Evolutionary conservation across 495 filamentous ascomycete genomes (phyloP).

Genomic region (Endocarpon pusillum): DNA sequence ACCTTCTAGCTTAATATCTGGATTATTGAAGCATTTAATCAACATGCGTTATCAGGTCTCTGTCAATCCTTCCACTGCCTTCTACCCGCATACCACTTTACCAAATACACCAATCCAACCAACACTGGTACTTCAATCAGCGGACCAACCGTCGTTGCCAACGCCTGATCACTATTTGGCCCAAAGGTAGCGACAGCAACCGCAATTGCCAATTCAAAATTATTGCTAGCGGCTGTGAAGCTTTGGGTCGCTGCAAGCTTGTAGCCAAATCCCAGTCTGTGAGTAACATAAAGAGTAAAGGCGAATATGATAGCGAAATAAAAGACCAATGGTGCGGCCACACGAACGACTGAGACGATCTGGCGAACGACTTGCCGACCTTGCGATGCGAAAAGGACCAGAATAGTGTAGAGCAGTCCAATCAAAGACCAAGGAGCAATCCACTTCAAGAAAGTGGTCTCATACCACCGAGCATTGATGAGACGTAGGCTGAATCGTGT

Average conservation of each 20-base stretch:
- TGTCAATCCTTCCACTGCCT: slow-evolving; percentile 38
- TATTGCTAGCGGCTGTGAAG: slow-evolving; percentile 90
- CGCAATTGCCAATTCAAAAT: slow-evolving; percentile 87
- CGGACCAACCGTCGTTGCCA: slow-evolving; percentile 82
- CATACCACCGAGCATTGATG: slow-evolving; percentile 41
- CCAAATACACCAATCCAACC: slow-evolving; percentile 62
- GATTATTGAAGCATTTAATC: too few relatives aligned
- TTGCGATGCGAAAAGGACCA: slow-evolving; percentile 73
- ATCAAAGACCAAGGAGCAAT: slow-evolving; percentile 60
- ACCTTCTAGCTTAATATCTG: too few relatives aligned
- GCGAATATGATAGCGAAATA: slow-evolving; percentile 68
- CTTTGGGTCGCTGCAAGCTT: slow-evolving; percentile 59
- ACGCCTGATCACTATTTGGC: slow-evolving; percentile 60
- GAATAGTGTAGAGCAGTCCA: slow-evolving; percentile 70
- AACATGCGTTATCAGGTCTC: not conserved
- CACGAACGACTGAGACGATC: slow-evolving; percentile 64
- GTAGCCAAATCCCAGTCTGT: slow-evolving; percentile 57
- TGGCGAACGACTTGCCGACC: slow-evolving; percentile 65
- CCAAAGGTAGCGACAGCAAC: slow-evolving; percentile 80
- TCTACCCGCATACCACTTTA: slow-evolving; percentile 39
- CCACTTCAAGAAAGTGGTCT: slow-evolving; percentile 50
- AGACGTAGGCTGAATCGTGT: slow-evolving; percentile 50
- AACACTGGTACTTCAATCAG: slow-evolving; percentile 84
- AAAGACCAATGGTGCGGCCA: slow-evolving; percentile 61
- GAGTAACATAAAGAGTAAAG: slow-evolving; percentile 38